Conservation (phyloP, 768 basidiomycete species). For the Boletales sp. region DNA sequence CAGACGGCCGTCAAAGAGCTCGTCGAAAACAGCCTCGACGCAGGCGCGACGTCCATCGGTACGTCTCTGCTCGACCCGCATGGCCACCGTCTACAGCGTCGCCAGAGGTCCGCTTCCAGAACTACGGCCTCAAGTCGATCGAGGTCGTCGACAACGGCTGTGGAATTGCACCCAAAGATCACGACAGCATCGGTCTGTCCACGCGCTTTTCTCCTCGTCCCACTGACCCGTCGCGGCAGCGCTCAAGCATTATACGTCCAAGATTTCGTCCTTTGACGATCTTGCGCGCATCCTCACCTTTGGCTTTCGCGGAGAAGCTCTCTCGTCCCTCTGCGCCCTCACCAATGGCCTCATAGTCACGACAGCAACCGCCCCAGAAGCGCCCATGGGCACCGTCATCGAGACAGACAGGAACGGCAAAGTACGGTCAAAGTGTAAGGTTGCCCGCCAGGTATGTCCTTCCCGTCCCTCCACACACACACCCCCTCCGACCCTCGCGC, state of each 20-base stretch:
- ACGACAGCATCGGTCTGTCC: constrained; percentile 65
- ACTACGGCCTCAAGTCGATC: constrained; percentile 76
- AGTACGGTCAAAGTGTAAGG: constrained; percentile 51
- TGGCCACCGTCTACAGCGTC: constrained; percentile 1
- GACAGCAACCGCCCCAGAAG: constrained; percentile 31
- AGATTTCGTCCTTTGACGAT: constrained; percentile 71
- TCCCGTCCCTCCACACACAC: not conserved
- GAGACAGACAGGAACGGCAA: constrained; percentile 67
- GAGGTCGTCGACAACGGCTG: constrained; percentile 93
- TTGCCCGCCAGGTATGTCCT: constrained; percentile 70
- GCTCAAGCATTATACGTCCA: constrained; percentile 91
- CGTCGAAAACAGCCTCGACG: constrained; percentile 94
- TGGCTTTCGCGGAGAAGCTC: constrained; percentile 94
- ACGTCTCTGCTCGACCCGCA: constrained; percentile 17
- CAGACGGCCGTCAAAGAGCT: constrained; percentile 95
- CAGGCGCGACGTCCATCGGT: constrained; percentile 87
- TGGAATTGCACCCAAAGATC: constrained; percentile 77
- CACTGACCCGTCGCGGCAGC: constrained; percentile 38
- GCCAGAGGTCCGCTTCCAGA: constrained; percentile 85
- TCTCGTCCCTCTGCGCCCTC: constrained; percentile 89
- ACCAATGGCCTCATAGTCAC: constrained; percentile 39
- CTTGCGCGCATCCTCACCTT: constrained; percentile 73
- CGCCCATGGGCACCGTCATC: constrained; percentile 79
- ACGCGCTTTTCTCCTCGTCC: not conserved
- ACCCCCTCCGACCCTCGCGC: not conserved